Percentiles rank a stretch among this genome's conserved stretches.
phyloP scores from a whole-genome alignment of 192 early-diverging fungal genomes.

The Obelidium mucronatum region DNA sequence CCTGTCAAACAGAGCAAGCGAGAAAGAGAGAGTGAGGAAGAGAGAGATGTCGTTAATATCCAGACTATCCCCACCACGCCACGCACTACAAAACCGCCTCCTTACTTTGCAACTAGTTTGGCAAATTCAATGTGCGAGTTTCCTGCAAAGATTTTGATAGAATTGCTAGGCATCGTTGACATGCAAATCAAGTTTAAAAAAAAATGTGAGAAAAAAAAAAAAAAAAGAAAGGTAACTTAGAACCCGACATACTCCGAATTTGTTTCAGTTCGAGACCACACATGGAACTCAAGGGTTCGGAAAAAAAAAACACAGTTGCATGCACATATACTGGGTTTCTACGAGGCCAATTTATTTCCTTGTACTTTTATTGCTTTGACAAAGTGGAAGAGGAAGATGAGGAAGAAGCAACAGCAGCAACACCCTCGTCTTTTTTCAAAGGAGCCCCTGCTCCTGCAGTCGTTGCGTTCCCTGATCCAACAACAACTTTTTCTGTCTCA shows the following conservation, averaged over 20 bases:
- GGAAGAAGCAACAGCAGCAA: neutral
- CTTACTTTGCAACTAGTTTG: constrained; percentile 88
- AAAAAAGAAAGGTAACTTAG: no score
- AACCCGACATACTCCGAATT: no score
- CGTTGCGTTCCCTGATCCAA: neutral
- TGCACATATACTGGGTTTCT: no score
- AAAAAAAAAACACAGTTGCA: no score
- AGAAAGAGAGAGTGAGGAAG: neutral
- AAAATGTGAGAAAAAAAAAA: no score
- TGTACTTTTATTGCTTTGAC: neutral
- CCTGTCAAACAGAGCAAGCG: constrained; percentile 36
- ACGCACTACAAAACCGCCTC: neutral
- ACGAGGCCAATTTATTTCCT: neutral
- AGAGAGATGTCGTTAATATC: neutral
- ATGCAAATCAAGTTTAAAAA: no score
- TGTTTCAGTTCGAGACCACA: no score
- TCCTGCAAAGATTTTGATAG: constrained; percentile 96
- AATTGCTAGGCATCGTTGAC: constrained; percentile 52
- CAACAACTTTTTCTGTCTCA: constrained; percentile 55
- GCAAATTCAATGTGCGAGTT: constrained; percentile 96
- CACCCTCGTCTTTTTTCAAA: neutral
- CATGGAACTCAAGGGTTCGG: no score
- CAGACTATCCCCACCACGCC: neutral
- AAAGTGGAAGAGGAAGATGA: neutral
- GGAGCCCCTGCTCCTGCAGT: neutral